Percentiles rank a stretch among this genome's conserved stretches.
Conservation (phyloP, 768 basidiomycete species). For the Tubosaeta sp. region DNA sequence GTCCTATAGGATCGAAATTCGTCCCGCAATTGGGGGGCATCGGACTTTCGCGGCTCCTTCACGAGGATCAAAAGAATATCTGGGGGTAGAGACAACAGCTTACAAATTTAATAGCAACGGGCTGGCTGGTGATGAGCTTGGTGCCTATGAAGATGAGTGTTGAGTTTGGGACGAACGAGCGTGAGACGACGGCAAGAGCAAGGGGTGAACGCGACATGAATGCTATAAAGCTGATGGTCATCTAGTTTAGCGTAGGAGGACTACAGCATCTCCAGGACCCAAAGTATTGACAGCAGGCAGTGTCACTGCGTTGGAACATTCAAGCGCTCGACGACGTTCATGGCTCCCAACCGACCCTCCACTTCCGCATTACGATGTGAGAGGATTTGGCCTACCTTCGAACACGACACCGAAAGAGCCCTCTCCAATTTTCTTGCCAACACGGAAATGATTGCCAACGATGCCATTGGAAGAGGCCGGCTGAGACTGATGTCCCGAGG, state of each 20-base stretch:
- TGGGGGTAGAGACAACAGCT: slow-evolving; percentile 28
- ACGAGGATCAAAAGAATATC: slow-evolving; percentile 11
- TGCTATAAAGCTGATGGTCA: not conserved
- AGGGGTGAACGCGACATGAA: slow-evolving; percentile 7
- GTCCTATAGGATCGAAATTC: slow-evolving; percentile 98
- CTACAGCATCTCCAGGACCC: slow-evolving; percentile 4
- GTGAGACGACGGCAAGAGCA: not conserved
- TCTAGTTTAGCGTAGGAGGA: slow-evolving; percentile 6
- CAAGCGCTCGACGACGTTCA: slow-evolving; percentile 11
- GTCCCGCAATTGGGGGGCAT: slow-evolving; percentile 95
- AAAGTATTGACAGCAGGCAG: slow-evolving; percentile 2
- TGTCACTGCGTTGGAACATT: slow-evolving; percentile 1
- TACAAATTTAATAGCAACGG: slow-evolving; percentile 98
- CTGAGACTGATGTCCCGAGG: slow-evolving; percentile 63
- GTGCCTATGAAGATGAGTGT: slow-evolving; percentile 49
- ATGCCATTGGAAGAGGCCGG: slow-evolving; percentile 64
- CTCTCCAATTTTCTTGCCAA: slow-evolving; percentile 99
- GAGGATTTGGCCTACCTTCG: slow-evolving; percentile 58
- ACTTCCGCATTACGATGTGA: not conserved
- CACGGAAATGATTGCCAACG: slow-evolving; percentile 77
- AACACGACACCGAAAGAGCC: slow-evolving; percentile 99
- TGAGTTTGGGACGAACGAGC: slow-evolving; percentile 10
- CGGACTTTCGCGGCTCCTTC: slow-evolving; percentile 93
- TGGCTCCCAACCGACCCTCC: slow-evolving; percentile 4
- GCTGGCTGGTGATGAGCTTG: slow-evolving; percentile 78